Conservation (phyloP, 331 rosid species). For the Spiraea crenata region DNA sequence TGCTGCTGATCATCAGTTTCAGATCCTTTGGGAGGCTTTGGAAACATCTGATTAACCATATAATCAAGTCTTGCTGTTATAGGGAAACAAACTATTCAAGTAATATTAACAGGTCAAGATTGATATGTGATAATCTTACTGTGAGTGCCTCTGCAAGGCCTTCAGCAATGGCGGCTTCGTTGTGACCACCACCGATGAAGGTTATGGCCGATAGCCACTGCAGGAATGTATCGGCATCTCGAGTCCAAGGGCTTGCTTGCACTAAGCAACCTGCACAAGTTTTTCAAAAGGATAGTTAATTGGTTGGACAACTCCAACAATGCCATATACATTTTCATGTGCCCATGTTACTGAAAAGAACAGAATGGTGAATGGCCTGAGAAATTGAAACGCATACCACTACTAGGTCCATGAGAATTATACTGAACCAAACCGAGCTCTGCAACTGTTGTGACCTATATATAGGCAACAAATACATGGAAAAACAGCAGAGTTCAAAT, state of each 20-base stretch:
- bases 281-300: too few relatives aligned
- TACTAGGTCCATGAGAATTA: slow-evolving; percentile 2
- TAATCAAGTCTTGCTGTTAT: background rate
- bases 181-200: background rate
- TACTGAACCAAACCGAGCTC: slow-evolving; percentile 15
- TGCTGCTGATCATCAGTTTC: background rate
- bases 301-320: too few relatives aligned
- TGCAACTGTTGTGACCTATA: background rate
- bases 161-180: slow-evolving; percentile 22
- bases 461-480: background rate
- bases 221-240: background rate
- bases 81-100: too few relatives aligned
- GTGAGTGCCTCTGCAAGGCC: slow-evolving; percentile 25
- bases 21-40: slow-evolving; percentile 6
- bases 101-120: too few relatives aligned
- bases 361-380: too few relatives aligned
- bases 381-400: background rate
- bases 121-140: background rate
- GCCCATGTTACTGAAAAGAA: too few relatives aligned
- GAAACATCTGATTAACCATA: slow-evolving; percentile 18
- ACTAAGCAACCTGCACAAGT: slow-evolving; percentile 7
- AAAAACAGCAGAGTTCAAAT: too few relatives aligned
- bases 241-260: slow-evolving; percentile 6
- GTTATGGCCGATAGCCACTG: background rate
- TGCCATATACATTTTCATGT: too few relatives aligned